phyloP scores from a whole-genome alignment of 139 green algal species.

The Gonium pectorale region DNA sequence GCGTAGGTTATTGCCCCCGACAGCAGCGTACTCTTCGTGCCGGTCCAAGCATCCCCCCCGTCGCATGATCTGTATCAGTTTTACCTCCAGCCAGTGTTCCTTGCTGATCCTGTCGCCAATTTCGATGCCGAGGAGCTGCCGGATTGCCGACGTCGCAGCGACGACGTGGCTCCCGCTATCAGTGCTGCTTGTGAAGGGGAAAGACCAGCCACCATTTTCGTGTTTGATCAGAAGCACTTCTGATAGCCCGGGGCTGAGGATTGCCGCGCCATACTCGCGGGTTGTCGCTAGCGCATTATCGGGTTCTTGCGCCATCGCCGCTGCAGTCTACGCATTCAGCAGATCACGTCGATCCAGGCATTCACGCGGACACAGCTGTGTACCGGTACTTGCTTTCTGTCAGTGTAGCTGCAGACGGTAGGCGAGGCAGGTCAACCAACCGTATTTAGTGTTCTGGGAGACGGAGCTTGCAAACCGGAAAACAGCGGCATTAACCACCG shows the following conservation, averaged over 20 bases:
- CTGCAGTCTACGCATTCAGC: too few species aligned
- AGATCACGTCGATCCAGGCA: too few species aligned
- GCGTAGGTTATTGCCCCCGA: background rate
- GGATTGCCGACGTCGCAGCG: background rate
- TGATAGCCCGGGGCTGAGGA: conserved; percentile 15
- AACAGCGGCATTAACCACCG: too few species aligned
- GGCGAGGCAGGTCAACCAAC: too few species aligned
- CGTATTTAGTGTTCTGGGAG: too few species aligned
- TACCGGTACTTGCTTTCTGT: too few species aligned
- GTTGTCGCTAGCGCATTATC: background rate
- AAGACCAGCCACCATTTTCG: background rate
- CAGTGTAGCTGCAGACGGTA: too few species aligned
- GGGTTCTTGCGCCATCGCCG: too few species aligned
- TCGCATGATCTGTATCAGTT: background rate
- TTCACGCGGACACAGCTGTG: too few species aligned
- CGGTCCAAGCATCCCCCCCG: background rate
- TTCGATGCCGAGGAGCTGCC: conserved; percentile 21
- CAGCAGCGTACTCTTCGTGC: background rate
- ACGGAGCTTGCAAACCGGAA: too few species aligned
- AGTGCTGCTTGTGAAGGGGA: conserved; percentile 3
- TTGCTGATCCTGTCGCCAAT: conserved; percentile 25
- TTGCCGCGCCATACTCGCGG: conserved; percentile 23
- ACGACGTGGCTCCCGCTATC: conserved; percentile 25
- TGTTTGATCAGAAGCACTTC: conserved; percentile 15
- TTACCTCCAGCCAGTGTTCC: conserved; percentile 22